Evolutionary conservation across 2,329 filamentous ascomycete species (phyloP).

Genomic region (Aspergillus proliferans): DNA sequence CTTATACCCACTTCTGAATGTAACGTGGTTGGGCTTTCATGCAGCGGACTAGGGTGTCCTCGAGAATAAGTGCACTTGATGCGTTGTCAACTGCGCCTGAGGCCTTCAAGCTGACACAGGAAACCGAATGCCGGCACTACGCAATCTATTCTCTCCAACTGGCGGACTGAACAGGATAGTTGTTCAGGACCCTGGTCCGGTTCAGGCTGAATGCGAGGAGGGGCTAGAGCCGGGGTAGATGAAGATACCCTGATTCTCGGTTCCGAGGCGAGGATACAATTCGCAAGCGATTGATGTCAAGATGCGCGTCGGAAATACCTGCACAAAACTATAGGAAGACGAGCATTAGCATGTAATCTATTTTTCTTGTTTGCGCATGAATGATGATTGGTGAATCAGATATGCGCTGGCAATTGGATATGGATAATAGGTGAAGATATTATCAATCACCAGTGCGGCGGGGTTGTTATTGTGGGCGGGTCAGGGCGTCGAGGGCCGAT

Average conservation of each 20-base stretch:
- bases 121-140: conserved; percentile 9
- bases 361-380: background rate
- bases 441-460: background rate
- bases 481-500: conserved; percentile 15
- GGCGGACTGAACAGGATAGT: conserved; percentile 4
- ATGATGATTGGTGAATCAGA: conserved; percentile 3
- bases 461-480: conserved; percentile 19
- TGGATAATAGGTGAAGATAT: conserved; percentile 5
- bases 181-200: conserved; percentile 15
- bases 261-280: conserved; percentile 13
- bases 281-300: conserved; percentile 20
- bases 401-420: conserved; percentile 22
- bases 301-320: conserved; percentile 15
- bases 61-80: conserved; percentile 32
- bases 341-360: conserved; percentile 11
- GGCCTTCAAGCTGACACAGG: conserved; percentile 19
- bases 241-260: conserved; percentile 11
- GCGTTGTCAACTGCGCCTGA: conserved; percentile 35
- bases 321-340: conserved; percentile 19
- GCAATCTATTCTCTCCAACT: conserved; percentile 15
- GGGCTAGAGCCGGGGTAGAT: conserved; percentile 9
- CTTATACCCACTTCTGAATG: conserved; percentile 25
- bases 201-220: conserved; percentile 15
- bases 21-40: conserved; percentile 43
- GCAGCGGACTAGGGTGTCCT: conserved; percentile 34